These are phyloP conservation scores for Fraxinus floribunda DNA, from an alignment of 305 asterid genomes.

Conservation along the genomic window DNA sequence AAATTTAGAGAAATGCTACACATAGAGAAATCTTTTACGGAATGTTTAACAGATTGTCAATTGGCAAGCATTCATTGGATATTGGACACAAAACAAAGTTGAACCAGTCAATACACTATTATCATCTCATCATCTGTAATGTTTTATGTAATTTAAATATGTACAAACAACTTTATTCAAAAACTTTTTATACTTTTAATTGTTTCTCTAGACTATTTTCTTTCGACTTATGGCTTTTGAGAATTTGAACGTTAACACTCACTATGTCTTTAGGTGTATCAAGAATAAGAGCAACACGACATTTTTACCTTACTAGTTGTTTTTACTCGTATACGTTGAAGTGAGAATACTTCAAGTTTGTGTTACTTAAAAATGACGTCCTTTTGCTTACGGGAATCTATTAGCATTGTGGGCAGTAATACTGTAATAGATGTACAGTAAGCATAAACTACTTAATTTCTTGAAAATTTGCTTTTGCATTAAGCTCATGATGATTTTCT, in stretches of 20 bases:
- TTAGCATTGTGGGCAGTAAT: background rate
- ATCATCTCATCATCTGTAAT: no score
- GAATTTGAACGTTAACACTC: background rate
- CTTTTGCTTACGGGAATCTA: background rate
- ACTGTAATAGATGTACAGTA: background rate
- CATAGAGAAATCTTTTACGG: no score
- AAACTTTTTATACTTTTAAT: background rate
- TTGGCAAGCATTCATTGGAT: no score
- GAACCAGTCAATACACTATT: no score
- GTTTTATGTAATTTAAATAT: no score
- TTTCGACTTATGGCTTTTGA: background rate
- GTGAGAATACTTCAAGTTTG: background rate
- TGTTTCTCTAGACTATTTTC: background rate
- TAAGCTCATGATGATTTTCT: slow-evolving; percentile 8
- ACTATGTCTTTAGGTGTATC: background rate
- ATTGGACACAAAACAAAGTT: no score
- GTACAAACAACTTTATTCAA: background rate
- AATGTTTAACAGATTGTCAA: no score
- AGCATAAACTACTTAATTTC: background rate
- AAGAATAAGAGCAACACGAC: background rate
- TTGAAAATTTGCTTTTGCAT: slow-evolving; percentile 1
- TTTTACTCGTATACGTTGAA: background rate
- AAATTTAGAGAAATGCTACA: no score
- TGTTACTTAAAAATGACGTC: background rate
- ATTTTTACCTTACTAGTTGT: background rate